These are phyloP conservation scores for Magnolia changhungtana DNA, from an alignment of 164 flowering plant species.

Conservation along the genomic window DNA sequence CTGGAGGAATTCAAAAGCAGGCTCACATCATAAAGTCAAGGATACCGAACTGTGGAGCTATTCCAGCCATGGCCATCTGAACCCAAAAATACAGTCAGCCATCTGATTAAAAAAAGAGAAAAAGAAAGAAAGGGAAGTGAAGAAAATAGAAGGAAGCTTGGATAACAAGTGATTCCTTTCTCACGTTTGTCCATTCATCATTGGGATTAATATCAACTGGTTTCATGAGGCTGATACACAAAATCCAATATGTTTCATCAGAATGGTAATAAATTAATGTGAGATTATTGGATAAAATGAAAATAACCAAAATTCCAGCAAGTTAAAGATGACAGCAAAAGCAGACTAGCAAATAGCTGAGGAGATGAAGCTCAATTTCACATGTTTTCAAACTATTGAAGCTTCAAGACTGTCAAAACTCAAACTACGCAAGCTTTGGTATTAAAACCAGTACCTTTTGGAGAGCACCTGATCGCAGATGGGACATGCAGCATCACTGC, in stretches of 20 bases:
- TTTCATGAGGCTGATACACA: constrained; percentile 69
- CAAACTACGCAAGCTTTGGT: neutral
- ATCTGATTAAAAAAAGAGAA: neutral
- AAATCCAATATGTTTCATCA: constrained; percentile 9
- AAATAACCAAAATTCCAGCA: no score
- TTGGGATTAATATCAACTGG: constrained; percentile 91
- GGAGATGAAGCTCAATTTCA: neutral
- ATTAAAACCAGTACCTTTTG: constrained; percentile 51
- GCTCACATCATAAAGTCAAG: constrained; percentile 19
- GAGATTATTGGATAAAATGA: neutral
- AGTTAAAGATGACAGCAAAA: no score
- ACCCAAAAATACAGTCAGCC: constrained; percentile 11
- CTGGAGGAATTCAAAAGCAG: neutral
- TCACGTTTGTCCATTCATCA: constrained; percentile 95
- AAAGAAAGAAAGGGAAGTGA: neutral
- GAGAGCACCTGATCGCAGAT: constrained; percentile 97
- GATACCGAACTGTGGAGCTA: constrained; percentile 92
- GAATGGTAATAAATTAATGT: neutral
- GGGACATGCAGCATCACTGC: constrained; percentile 89
- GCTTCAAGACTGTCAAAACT: neutral
- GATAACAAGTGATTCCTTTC: constrained; percentile 14
- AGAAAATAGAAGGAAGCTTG: no score
- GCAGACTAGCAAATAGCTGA: neutral
- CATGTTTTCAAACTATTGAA: neutral
- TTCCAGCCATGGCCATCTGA: constrained; percentile 94